phyloP scores from a whole-genome alignment of 306 rosid species.

The Neltuma alba region DNA sequence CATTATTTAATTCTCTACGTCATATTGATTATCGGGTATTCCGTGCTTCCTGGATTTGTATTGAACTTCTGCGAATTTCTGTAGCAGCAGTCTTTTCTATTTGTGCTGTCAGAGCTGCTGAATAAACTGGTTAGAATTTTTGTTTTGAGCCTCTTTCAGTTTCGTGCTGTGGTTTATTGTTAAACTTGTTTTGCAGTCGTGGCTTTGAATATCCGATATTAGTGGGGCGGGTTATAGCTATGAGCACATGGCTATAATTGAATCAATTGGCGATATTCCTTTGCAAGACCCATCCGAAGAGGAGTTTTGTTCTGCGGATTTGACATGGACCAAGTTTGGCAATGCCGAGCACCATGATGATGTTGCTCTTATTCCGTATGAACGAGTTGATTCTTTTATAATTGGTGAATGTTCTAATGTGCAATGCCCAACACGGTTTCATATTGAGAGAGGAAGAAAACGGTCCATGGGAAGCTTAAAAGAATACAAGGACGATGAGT shows the following conservation, averaged over 20 bases:
- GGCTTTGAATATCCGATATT: background rate
- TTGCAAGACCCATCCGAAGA: conserved; percentile 88
- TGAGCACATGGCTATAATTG: conserved; percentile 61
- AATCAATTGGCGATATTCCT: conserved; percentile 63
- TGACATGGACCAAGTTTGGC: conserved; percentile 88
- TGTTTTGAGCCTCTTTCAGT: background rate
- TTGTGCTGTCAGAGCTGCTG: background rate
- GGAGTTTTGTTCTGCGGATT: conserved; percentile 75
- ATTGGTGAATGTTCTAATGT: conserved; percentile 84
- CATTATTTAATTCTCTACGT: background rate
- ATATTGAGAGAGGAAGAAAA: conserved; percentile 81
- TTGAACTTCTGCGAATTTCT: conserved; percentile 1
- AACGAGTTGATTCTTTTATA: conserved; percentile 82
- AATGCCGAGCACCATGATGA: conserved; percentile 73
- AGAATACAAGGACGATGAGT: conserved; percentile 86
- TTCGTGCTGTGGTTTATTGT: background rate
- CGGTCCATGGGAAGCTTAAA: conserved; percentile 74
- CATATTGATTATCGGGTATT: background rate
- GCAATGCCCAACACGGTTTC: conserved; percentile 82
- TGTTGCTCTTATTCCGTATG: conserved; percentile 87
- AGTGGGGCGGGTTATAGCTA: background rate
- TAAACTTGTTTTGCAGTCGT: background rate
- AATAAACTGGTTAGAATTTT: background rate
- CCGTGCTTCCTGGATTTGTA: background rate
- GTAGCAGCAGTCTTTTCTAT: background rate